Evolutionary conservation across 495 filamentous ascomycete species (phyloP), one percentile per base, ranked within the genome.

Genomic region (Parmelia sp.): DNA sequence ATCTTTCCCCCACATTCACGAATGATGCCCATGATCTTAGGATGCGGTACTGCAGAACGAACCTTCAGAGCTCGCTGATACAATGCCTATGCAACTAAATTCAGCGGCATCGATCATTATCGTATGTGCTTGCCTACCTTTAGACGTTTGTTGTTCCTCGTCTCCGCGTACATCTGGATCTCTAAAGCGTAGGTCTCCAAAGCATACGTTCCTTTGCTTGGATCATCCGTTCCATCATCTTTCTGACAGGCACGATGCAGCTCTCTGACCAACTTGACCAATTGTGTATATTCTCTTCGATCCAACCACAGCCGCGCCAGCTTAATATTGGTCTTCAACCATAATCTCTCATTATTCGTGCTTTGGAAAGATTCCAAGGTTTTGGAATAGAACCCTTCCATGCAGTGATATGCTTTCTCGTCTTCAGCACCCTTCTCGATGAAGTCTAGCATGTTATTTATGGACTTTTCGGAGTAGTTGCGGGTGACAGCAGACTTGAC

Each of bases 301-400:
- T 96, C 92, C 17, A 98, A 81, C 79, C 91, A 92, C 19, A 98
- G 80, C 64, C 89, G 88, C 37, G 94, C 91, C 9, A 98, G 83
- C 77, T 98, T 98, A 70, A 96, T 96, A 72, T 96, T 97, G 0
- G 95, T 97, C 81, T 97, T 97, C 47, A 98, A 80, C 94, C 94
- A 98, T 61, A 98, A 78, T 57, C 94, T 85, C 76, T 98, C 94
- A 72, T 97, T 97, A 75, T 97, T 98, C 25, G 92, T 97, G 69
- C 86, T 95, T 75, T 97, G 92, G 77, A 98, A 97, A 23, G 94
- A 94, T 64, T 89, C 81, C 29, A 98, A 85, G 3, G 94, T 97
- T 70, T 91, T 76, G 12, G 91, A 93, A 75, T 97, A 98, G 80
- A 98, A 97, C 64, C 91, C 81, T 75, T 97, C 94, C 86, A 97